Percentiles rank a stretch among this genome's conserved stretches.
These are phyloP conservation scores for Porcisia deanei DNA, from an alignment of 208 protist species.

Conservation along the genomic window DNA sequence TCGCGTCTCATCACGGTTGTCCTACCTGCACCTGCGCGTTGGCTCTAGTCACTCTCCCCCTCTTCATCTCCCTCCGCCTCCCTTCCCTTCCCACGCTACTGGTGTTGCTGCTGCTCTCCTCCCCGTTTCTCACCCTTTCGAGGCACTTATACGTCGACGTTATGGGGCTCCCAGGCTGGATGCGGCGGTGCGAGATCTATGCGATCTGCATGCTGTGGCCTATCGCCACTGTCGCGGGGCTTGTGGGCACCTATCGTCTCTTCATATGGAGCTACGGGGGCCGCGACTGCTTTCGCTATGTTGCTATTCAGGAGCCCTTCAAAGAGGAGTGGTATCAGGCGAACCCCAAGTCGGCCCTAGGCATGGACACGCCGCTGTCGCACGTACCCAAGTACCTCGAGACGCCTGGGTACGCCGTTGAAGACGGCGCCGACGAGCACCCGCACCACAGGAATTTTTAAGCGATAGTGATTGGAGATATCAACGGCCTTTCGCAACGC, in stretches of 20 bases:
- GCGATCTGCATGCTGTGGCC: slow-evolving; percentile 88
- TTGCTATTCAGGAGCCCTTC: slow-evolving; percentile 84
- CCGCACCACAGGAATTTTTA: slow-evolving; percentile 79
- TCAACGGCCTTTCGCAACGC: too few species aligned
- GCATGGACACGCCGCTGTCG: slow-evolving; percentile 81
- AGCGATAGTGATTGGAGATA: neutral
- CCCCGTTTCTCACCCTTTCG: neutral
- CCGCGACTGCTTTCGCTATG: slow-evolving; percentile 86
- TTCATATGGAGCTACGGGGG: slow-evolving; percentile 92
- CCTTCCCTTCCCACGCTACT: too few species aligned
- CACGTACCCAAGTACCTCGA: slow-evolving; percentile 86
- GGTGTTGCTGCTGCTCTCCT: neutral
- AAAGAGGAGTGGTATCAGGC: slow-evolving; percentile 88
- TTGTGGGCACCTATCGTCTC: slow-evolving; percentile 71
- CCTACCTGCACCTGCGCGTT: too few species aligned
- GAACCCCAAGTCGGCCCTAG: slow-evolving; percentile 79
- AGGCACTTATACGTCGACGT: neutral
- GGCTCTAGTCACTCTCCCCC: too few species aligned
- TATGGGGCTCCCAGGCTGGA: slow-evolving; percentile 76
- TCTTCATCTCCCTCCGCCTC: too few species aligned
- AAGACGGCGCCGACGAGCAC: slow-evolving; percentile 41
- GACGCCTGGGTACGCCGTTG: slow-evolving; percentile 60
- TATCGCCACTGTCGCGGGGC: slow-evolving; percentile 54
- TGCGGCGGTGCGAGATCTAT: slow-evolving; percentile 81
- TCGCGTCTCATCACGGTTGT: neutral